Conservation (phyloP, 139 green algal genomes). For the Chlamydomonas incerta region DNA sequence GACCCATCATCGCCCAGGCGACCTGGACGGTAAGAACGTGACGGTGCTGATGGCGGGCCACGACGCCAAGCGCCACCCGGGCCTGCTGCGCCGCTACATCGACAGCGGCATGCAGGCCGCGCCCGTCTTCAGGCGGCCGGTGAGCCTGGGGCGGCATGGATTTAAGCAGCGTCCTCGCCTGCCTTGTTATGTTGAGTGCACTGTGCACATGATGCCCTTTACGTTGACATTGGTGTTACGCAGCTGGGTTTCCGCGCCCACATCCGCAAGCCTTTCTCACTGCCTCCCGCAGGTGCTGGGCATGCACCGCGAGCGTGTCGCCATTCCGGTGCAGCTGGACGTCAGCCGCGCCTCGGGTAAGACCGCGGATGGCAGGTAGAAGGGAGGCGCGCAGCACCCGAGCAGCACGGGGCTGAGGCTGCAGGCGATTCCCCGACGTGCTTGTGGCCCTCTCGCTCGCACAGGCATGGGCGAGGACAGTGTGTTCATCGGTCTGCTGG, state of each 20-base stretch:
- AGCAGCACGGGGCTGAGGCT: no score
- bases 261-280: background rate
- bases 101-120: background rate
- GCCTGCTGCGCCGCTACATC: background rate
- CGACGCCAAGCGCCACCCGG: background rate
- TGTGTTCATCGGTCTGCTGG: background rate
- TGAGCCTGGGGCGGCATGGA: background rate
- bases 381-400: no score
- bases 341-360: slow-evolving; percentile 17
- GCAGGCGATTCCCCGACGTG: no score
- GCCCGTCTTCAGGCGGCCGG: background rate
- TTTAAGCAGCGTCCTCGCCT: no score
- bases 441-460: no score
- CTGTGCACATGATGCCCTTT: background rate
- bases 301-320: slow-evolving; percentile 35
- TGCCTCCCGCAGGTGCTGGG: background rate
- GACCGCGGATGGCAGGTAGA: background rate
- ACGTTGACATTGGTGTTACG: background rate
- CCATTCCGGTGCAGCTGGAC: slow-evolving; percentile 5
- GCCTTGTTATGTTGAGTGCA: no score
- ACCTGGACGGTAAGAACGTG: slow-evolving; percentile 30
- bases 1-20: background rate
- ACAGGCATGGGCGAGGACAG: background rate
- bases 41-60: slow-evolving; percentile 8
- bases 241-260: no score